Conservation (phyloP, 1,139 yeast genomes). For the Geotrichum aggregatum region DNA sequence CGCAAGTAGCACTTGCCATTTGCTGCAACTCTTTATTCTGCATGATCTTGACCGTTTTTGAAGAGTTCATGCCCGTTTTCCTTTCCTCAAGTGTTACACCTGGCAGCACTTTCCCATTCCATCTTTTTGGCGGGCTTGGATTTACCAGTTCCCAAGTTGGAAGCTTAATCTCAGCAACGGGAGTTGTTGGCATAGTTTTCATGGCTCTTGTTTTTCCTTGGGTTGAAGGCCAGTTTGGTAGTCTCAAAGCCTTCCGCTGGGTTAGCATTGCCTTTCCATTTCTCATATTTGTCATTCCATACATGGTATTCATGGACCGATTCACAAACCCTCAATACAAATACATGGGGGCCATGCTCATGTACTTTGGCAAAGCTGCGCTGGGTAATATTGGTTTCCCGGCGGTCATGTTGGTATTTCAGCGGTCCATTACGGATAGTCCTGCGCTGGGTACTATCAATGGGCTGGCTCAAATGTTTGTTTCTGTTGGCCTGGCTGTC, state of each 20-base stretch:
- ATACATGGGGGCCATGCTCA: constrained; percentile 14
- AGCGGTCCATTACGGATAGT: constrained; percentile 34
- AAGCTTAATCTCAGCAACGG: constrained; percentile 51
- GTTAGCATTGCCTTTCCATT: constrained; percentile 44
- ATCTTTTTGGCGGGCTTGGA: constrained; percentile 50
- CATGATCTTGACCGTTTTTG: constrained; percentile 51
- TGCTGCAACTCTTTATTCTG: constrained; percentile 39
- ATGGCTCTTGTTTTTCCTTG: constrained; percentile 53
- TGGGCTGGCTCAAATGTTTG: constrained; percentile 39
- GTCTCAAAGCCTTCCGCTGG: constrained; percentile 46
- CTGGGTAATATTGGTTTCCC: constrained; percentile 32
- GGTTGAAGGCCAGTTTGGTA: constrained; percentile 50
- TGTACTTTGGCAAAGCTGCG: constrained; percentile 25
- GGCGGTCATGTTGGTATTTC: constrained; percentile 32
- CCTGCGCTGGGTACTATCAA: constrained; percentile 36
- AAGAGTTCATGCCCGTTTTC: constrained; percentile 58
- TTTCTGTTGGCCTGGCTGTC: constrained; percentile 53
- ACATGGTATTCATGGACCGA: constrained; percentile 44
- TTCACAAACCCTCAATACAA: constrained; percentile 20
- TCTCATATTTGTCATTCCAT: constrained; percentile 49
- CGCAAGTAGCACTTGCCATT: constrained; percentile 36
- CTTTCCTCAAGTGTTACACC: constrained; percentile 44
- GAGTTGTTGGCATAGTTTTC: constrained; percentile 52
- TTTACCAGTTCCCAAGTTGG: constrained; percentile 51
- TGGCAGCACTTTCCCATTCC: constrained; percentile 46